Evolutionary conservation across 768 basidiomycete genomes (phyloP).

Genomic region (Myochromella boudieri): DNA sequence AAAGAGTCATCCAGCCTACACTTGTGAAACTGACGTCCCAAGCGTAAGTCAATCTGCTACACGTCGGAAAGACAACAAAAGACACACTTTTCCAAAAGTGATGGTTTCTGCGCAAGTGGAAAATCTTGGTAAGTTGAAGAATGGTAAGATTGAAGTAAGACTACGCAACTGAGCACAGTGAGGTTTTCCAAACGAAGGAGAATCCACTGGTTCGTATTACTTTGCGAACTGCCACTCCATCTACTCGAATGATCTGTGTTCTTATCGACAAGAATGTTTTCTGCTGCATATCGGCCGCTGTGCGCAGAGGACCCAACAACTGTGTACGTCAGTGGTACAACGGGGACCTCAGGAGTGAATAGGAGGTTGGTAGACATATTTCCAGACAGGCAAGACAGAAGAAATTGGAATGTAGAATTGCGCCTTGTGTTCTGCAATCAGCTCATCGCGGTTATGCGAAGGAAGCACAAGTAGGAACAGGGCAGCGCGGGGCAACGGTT

Average conservation of each 20-base stretch:
- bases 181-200: slow-evolving; percentile 60
- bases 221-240: slow-evolving; percentile 72
- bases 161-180: slow-evolving; percentile 64
- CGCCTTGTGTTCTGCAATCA: no score
- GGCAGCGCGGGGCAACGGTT: no score
- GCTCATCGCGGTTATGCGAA: no score
- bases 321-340: slow-evolving; percentile 41
- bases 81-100: slow-evolving; percentile 77
- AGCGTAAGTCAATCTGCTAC: slow-evolving; percentile 1
- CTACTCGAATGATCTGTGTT: slow-evolving; percentile 66
- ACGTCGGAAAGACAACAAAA: background rate
- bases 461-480: no score
- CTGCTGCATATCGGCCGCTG: slow-evolving; percentile 66
- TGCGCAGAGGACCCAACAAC: slow-evolving; percentile 68
- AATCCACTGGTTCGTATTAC: slow-evolving; percentile 68
- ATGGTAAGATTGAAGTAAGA: background rate
- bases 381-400: background rate
- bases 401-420: background rate
- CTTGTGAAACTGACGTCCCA: slow-evolving; percentile 36
- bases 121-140: slow-evolving; percentile 4
- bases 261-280: slow-evolving; percentile 66
- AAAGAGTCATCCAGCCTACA: slow-evolving; percentile 26
- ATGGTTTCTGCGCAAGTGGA: slow-evolving; percentile 50
- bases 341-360: slow-evolving; percentile 7
- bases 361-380: slow-evolving; percentile 10